Base-by-base conservation (phyloP, 2,329 filamentous ascomycete genomes). In the Clarireedia sp. region DNA sequence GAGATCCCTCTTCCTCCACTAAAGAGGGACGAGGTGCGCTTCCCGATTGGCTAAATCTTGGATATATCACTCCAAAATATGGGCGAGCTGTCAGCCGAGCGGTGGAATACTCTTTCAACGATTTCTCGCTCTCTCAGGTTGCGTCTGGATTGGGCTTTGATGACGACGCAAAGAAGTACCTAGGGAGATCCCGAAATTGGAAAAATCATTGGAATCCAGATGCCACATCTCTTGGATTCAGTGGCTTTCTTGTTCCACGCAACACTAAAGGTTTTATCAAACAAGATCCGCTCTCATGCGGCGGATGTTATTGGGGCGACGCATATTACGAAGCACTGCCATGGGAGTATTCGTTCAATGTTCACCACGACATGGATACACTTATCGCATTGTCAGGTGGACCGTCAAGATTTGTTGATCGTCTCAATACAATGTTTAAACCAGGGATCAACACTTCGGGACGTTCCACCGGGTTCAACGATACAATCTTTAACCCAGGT, bases 1-100 rank as follows among this genome's bases (percentile, higher is more conserved):
- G 66, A 59, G 76, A 76, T 0, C 70, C 71, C 0, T 79, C 82
- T 38, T 80, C 79, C 0, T 85, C 81, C 0, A 86, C 82, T 0
- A 83, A 84, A 61, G 80, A 89, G 66, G 86, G 86, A 0, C 75
- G 86, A 29, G 81, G 86, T 6, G 86, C 84, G 0, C 72, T 89
- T 8, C 79, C 82, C 0, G 85, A 88, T 70, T 90, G 85, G 85
- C 69, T 82, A 1, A 62, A 75, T 16, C 74, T 77, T 48, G 83
- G 84, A 5, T 89, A 79, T 66, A 86, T 89, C 60, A 86, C 85
- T 1, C 79, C 81, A 0, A 73, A 68, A 7, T 87, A 78, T 62
- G 75, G 74, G 0, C 77, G 86, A 16, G 82, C 83, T 0, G 82
- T 87, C 2, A 83, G 77, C 26, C 74, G 84, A 5, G 81, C 83